Evolutionary conservation across 352 stramenopile genomes (phyloP), one percentile per base, ranked within the genome.

Genomic region (Globisporangium spiculum): DNA sequence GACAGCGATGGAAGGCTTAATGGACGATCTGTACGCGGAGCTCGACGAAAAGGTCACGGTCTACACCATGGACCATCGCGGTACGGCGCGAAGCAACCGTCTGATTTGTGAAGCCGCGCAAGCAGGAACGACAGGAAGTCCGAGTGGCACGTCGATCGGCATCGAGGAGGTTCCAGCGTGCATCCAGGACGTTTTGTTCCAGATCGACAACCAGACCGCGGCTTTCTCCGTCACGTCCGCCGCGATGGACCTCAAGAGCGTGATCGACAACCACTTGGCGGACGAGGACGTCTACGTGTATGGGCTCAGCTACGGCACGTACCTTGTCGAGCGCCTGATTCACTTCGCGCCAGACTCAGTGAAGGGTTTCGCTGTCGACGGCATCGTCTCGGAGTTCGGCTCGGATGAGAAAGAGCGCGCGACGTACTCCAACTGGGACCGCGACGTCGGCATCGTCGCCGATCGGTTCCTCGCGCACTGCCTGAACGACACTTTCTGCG

Each of bases 381-480:
- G 84, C 26, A 88, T 90, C 71, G 77, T 92, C 3, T 90, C 84
- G 6, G 82, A 92, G 64, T 70, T 69, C 27, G 81, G 81, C 18
- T 67, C 69, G 20, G 80, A 81, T 2, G 74, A 83, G 22, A 80
- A 89, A 53, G 76, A 78, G 26, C 69, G 84, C 1, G 87, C 82
- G 26, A 93, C 84, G 53, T 92, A 92, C 63, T 92, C 86, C 16
- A 91, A 92, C 61, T 94, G 84, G 84, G 84, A 94, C 67, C 71
- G 86, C 52, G 86, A 94, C 60, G 80, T 94, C 8, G 80, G 79
- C 20, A 62, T 89, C 18, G 81, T 90, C 12, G 84, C 72, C 5
- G 72, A 79, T 38, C 80, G 80, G 1, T 89, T 91, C 65, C 74
- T 94, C 8, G 58, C 62, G 44, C 67, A 84, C 32, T 94, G 86